A percentile compares a stretch with the other conserved stretches of the same genome.
Conservation (phyloP, 1,139 yeast genomes). For the Candida sanyaensis region DNA sequence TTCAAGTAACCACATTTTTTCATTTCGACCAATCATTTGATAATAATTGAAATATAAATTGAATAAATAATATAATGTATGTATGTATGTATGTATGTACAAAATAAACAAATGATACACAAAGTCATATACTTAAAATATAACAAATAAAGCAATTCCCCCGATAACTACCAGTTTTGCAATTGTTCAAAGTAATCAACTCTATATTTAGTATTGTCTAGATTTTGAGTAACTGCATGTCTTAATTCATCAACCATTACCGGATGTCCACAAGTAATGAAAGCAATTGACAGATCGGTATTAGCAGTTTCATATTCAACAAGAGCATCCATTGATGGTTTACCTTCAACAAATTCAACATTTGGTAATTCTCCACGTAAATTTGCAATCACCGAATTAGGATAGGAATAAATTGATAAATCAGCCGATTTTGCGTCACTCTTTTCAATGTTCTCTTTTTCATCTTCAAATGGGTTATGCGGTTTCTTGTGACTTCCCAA, state of each 20-base stretch:
- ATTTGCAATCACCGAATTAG: slow-evolving; percentile 5
- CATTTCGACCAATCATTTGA: no score
- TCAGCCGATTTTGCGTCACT: slow-evolving; percentile 18
- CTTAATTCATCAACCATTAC: slow-evolving; percentile 36
- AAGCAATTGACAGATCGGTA: slow-evolving; percentile 30
- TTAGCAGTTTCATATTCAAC: slow-evolving; percentile 23
- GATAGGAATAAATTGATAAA: slow-evolving; percentile 5
- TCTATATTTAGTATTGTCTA: slow-evolving; percentile 21
- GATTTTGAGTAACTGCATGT: slow-evolving; percentile 23
- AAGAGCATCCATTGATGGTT: slow-evolving; percentile 28
- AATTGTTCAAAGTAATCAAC: slow-evolving; percentile 31
- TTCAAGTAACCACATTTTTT: no score
- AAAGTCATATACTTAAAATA: no score
- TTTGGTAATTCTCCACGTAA: slow-evolving; percentile 18
- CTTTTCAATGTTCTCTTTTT: slow-evolving; percentile 6
- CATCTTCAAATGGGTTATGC: not conserved
- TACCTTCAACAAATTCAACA: slow-evolving; percentile 27
- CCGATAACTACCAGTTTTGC: slow-evolving; percentile 23
- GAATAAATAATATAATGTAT: no score
- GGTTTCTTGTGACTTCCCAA: not conserved
- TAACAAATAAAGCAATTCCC: no score
- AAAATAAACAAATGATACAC: no score
- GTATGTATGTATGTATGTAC: no score
- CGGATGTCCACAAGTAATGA: slow-evolving; percentile 41
- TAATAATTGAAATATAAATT: no score